Conservation (phyloP, 345 rosid species). For the Salix arbutifolia region DNA sequence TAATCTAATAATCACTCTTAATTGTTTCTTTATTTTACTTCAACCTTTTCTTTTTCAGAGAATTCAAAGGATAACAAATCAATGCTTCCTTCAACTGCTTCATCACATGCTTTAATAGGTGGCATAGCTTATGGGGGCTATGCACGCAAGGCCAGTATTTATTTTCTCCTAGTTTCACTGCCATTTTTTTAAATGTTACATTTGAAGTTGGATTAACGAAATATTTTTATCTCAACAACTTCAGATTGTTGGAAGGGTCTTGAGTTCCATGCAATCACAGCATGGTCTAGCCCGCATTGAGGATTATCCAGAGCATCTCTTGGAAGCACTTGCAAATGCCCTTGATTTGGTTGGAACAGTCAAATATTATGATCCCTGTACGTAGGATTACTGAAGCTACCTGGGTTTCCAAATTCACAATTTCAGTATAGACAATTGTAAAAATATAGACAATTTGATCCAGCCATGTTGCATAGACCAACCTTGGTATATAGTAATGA, state of each 20-base stretch:
- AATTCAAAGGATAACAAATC: constrained; percentile 8
- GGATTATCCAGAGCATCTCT: constrained; percentile 45
- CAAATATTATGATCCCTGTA: constrained; percentile 32
- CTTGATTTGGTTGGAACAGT: constrained; percentile 47
- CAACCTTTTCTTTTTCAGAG: constrained; percentile 3
- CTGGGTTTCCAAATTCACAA: neutral
- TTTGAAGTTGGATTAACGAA: neutral
- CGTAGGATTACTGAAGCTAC: neutral
- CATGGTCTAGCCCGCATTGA: constrained; percentile 35
- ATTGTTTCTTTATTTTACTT: neutral
- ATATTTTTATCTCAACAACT: neutral
- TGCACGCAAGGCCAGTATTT: constrained; percentile 46
- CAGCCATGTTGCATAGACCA: neutral
- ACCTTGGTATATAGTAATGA: neutral
- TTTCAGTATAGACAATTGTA: neutral
- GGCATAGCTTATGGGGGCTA: constrained; percentile 62
- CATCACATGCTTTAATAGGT: constrained; percentile 28
- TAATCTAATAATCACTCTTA: neutral
- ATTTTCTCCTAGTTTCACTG: neutral
- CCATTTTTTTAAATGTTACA: neutral
- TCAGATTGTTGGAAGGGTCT: constrained; percentile 57
- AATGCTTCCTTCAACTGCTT: constrained; percentile 1
- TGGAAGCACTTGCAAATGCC: constrained; percentile 42
- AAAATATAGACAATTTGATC: neutral
- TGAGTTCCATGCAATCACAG: constrained; percentile 40